A percentile compares a stretch with the other conserved stretches of the same genome.
Evolutionary conservation across 371 early-diverging fungal genomes (phyloP).

Genomic region (Mortierella sp.): DNA sequence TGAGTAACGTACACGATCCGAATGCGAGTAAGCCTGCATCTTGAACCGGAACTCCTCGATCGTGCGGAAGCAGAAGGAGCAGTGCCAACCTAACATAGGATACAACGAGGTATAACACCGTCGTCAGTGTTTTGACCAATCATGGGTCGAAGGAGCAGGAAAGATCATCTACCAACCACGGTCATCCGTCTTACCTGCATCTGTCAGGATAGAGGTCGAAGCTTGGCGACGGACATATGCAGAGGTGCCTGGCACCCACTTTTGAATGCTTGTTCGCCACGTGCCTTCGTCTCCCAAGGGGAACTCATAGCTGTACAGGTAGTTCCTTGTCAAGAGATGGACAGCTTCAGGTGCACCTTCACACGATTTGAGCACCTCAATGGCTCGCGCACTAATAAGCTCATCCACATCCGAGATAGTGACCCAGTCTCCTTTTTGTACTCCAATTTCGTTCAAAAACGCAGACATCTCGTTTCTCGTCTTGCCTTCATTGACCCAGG

Average conservation of each 20-base stretch:
- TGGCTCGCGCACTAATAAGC: constrained; percentile 28
- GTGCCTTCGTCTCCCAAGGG: constrained; percentile 49
- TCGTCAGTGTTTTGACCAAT: constrained; percentile 52
- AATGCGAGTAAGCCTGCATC: constrained; percentile 23
- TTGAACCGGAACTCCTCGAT: constrained; percentile 22
- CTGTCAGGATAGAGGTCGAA: constrained; percentile 56
- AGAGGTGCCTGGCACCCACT: constrained; percentile 39
- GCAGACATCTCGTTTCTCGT: constrained; percentile 57
- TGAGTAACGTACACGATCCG: constrained; percentile 6
- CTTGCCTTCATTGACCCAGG: constrained; percentile 59
- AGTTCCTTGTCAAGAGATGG: constrained; percentile 61
- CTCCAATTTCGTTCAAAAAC: constrained; percentile 44
- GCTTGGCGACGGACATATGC: constrained; percentile 55
- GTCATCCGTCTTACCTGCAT: constrained; percentile 66
- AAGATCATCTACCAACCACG: too few species aligned
- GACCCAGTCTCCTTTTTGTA: constrained; percentile 42
- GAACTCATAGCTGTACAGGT: constrained; percentile 69
- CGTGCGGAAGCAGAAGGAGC: constrained; percentile 29
- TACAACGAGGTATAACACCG: constrained; percentile 56
- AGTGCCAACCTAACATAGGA: constrained; percentile 55
- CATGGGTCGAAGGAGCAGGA: background rate
- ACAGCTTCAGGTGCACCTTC: constrained; percentile 57
- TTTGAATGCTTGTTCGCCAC: constrained; percentile 61
- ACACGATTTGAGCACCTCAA: constrained; percentile 51
- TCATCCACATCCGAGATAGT: constrained; percentile 55